Conservation (phyloP, 2,329 filamentous ascomycete species). For the Neofusicoccum umdonicola region DNA sequence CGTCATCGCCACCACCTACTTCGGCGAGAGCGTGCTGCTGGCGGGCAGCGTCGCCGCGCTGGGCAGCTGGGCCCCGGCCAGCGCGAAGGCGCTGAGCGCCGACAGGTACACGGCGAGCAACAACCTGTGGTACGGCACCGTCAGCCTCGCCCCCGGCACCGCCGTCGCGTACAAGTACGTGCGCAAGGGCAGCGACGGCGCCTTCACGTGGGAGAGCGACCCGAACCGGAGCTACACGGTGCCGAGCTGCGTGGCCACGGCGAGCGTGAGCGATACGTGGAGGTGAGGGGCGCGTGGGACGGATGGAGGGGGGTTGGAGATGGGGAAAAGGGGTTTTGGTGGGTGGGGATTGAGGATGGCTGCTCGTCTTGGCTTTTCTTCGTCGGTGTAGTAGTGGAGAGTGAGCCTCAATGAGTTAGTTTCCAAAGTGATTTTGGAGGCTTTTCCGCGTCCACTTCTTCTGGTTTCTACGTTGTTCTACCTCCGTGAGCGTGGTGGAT, state of each 20-base stretch:
- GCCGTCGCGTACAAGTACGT: constrained; percentile 49
- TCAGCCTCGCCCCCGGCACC: constrained; percentile 43
- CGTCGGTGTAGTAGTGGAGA: too few species aligned
- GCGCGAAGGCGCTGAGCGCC: constrained; percentile 41
- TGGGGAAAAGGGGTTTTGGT: not conserved
- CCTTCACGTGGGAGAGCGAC: constrained; percentile 46
- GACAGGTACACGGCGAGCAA: constrained; percentile 43
- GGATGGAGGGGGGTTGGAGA: not conserved
- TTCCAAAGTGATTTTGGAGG: too few species aligned
- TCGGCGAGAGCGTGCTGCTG: constrained; percentile 50
- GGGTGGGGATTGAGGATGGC: not conserved
- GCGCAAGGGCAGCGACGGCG: constrained; percentile 44
- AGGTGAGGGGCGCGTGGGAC: constrained; percentile 4
- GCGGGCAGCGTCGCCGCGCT: constrained; percentile 44
- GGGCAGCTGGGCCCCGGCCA: constrained; percentile 44
- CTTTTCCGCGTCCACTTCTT: too few species aligned
- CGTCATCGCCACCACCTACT: constrained; percentile 48
- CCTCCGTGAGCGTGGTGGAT: too few species aligned
- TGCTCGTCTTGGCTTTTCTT: too few species aligned
- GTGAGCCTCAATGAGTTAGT: too few species aligned
- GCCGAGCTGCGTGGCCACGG: constrained; percentile 19
- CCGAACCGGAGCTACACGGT: constrained; percentile 42
- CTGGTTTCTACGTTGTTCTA: too few species aligned
- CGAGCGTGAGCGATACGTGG: constrained; percentile 27
- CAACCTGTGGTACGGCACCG: constrained; percentile 46